A percentile compares a stretch with the other conserved stretches of the same genome.
These are phyloP conservation scores for Adenanthera pavonina DNA, from an alignment of 306 rosid genomes.

Conservation along the genomic window DNA sequence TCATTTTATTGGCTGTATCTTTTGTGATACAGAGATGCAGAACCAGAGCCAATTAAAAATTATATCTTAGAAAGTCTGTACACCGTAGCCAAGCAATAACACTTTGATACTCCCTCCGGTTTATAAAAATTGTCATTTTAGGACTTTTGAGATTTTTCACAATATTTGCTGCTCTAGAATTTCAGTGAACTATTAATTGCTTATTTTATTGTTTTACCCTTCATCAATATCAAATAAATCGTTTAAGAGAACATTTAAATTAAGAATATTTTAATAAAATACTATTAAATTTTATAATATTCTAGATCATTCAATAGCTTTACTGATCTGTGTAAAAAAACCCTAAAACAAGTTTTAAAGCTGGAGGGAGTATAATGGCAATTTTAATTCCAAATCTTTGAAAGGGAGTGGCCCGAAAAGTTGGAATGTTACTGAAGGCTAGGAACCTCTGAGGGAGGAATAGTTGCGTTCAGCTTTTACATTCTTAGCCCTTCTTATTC, in stretches of 20 bases:
- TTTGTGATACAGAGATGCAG: neutral
- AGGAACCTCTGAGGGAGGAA: neutral
- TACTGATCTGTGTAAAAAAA: too few species aligned
- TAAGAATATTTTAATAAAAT: too few species aligned
- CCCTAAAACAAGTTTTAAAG: too few species aligned
- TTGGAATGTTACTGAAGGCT: neutral
- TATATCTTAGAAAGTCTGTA: neutral
- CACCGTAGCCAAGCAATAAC: neutral
- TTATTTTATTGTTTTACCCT: too few species aligned
- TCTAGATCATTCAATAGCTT: too few species aligned
- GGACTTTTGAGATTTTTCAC: too few species aligned
- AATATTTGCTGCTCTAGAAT: too few species aligned
- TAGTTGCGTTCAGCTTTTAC: neutral
- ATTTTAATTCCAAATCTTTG: neutral
- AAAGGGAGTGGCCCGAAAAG: neutral
- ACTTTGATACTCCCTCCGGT: neutral
- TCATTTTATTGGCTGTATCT: constrained; percentile 13
- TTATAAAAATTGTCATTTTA: too few species aligned
- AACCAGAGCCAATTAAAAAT: constrained; percentile 7
- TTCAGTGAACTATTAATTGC: too few species aligned
- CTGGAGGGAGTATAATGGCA: neutral
- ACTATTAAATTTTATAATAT: too few species aligned
- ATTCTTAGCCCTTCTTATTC: neutral
- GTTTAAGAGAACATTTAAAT: too few species aligned
- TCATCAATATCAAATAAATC: too few species aligned